Base-by-base conservation (phyloP, 805 yeast genomes). In the Sugiyamaella mastotermitis region DNA sequence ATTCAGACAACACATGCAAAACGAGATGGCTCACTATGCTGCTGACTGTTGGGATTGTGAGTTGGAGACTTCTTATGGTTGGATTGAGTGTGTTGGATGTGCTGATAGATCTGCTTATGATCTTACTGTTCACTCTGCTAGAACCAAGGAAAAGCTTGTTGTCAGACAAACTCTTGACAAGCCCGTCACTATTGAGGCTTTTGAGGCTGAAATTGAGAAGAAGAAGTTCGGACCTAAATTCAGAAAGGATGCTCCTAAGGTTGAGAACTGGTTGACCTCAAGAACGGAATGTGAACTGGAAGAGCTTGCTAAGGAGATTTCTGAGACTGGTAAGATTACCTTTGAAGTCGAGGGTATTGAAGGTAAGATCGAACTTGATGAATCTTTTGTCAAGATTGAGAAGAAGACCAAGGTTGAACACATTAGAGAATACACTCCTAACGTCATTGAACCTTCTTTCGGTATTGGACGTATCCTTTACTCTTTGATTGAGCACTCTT, bases 1-100 rank as follows among this genome's bases (percentile, higher is more conserved):
- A 64, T 92, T 92, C 78, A 83, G 99, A 72, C 98, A 92, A 71
- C 99, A 92, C 68, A 80, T 92, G 94, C 73, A 80, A 53, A 92
- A 92, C 62, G 99, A 92, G 71, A 92, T 92, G 99, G 99, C 99
- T 14, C 99, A 92, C 65, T 92, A 92, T 64, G 98, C 98, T 44
- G 80, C 94, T 51, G 99, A 92, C 69, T 92, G 99, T 72, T 92
- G 99, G 99, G 99, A 92, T 68, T 97, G 95, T 49, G 99, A 92
- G 71, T 72, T 92, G 56, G 80, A 83, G 53, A 80, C 96, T 30
- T 85, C 96, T 23, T 92, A 86, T 56, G 99, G 99, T 55, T 92
- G 99, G 99, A 84, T 92, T 55, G 99, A 92, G 71, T 94, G 98
- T 79, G 97, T 92, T 61, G 99, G 99, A 52, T 92, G 97, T 71